These are phyloP conservation scores for Solanum raphanifolium DNA, from an alignment of 257 asterid genomes.

Conservation along the genomic window DNA sequence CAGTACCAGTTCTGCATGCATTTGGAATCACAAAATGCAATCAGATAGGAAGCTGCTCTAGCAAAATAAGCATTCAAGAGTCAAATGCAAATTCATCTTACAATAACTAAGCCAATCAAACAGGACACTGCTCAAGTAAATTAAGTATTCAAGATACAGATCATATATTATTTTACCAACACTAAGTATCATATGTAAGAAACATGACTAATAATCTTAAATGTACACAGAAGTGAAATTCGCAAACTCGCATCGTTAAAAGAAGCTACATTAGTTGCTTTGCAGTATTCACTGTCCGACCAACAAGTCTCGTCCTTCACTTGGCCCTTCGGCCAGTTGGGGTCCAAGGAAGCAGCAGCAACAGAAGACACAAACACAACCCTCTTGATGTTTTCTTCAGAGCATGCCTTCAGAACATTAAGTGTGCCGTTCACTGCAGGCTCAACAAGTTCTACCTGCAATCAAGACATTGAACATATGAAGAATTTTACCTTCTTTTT, in stretches of 20 bases:
- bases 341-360: conserved; percentile 47
- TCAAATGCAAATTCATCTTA: neutral
- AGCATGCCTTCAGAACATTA: conserved; percentile 72
- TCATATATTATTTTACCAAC: neutral
- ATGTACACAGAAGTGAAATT: neutral
- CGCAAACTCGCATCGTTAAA: neutral
- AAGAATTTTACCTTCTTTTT: neutral
- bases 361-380: conserved; percentile 61
- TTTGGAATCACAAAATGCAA: neutral
- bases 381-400: conserved; percentile 47
- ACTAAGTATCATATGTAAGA: neutral
- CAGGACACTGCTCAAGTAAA: neutral
- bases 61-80: neutral
- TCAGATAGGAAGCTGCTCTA: neutral
- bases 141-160: neutral
- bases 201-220: neutral
- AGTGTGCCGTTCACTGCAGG: conserved; percentile 71
- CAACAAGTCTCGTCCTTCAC: conserved; percentile 63
- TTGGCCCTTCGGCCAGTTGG: conserved; percentile 49
- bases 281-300: conserved; percentile 82
- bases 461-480: neutral
- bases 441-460: conserved; percentile 68
- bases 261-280: conserved; percentile 37
- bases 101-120: neutral
- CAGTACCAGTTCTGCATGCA: conserved; percentile 68